Evolutionary conservation across 768 basidiomycete species (phyloP).

Genomic region (Tephrocybe sp.): DNA sequence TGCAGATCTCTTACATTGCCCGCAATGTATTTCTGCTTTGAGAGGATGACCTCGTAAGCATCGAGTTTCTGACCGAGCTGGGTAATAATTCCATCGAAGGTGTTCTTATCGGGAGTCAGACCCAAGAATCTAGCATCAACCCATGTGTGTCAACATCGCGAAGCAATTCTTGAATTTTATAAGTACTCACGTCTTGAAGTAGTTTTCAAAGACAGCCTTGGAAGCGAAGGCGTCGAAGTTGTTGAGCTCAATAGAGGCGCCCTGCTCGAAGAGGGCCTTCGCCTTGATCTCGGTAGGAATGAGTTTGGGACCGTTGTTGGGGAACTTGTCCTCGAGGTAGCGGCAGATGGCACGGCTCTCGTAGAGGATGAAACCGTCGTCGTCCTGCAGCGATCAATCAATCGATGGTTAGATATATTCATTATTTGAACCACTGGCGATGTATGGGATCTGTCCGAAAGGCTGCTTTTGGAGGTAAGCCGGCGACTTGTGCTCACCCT

Average conservation of each 20-base stretch:
- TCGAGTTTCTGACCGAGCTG: constrained; percentile 41
- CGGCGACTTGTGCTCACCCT: constrained; percentile 47
- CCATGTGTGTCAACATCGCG: constrained; percentile 35
- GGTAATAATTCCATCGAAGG: constrained; percentile 25
- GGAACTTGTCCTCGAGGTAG: constrained; percentile 58
- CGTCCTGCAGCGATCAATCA: constrained; percentile 29
- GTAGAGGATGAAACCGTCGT: constrained; percentile 60
- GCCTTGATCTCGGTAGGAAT: constrained; percentile 49
- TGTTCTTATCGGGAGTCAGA: constrained; percentile 10
- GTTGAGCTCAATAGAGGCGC: constrained; percentile 48
- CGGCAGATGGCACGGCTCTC: constrained; percentile 63
- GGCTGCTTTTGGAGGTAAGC: constrained; percentile 53
- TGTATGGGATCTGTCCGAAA: constrained; percentile 64
- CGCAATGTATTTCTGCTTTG: constrained; percentile 52
- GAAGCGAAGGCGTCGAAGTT: constrained; percentile 48
- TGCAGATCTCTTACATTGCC: constrained; percentile 44
- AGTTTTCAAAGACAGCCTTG: constrained; percentile 44
- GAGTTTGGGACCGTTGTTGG: constrained; percentile 47
- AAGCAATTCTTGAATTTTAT: constrained; percentile 49
- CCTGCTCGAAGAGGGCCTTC: constrained; percentile 44
- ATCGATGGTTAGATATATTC: background rate
- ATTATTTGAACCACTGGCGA: constrained; percentile 30
- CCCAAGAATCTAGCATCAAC: constrained; percentile 6
- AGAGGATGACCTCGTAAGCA: constrained; percentile 52
- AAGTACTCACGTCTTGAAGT: constrained; percentile 48